Evolutionary conservation across 352 stramenopile genomes (phyloP).

Genomic region (Elongisporangium prolatum): DNA sequence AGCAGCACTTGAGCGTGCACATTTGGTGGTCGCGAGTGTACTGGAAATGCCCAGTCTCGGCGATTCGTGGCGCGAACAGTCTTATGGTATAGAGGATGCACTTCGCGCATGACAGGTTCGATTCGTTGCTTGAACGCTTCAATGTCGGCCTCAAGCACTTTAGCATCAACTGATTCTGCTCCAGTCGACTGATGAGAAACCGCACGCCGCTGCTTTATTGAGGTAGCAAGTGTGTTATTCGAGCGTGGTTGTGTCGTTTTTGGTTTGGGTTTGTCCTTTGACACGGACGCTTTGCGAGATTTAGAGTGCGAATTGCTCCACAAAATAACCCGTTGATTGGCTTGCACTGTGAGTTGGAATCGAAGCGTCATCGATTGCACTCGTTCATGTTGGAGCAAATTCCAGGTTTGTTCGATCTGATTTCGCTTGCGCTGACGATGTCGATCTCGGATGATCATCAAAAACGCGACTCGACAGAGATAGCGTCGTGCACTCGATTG

Average conservation of each 20-base stretch:
- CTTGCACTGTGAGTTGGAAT: conserved; percentile 9
- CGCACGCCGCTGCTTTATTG: neutral
- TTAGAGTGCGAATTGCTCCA: conserved; percentile 14
- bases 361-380: conserved; percentile 40
- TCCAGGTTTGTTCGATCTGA: conserved; percentile 38
- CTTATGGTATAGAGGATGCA: conserved; percentile 38
- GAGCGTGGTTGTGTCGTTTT: neutral
- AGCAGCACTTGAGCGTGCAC: conserved; percentile 39
- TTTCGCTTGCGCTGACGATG: conserved; percentile 21
- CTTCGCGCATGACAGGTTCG: conserved; percentile 8
- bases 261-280: neutral
- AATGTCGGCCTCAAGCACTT: neutral
- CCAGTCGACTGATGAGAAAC: neutral
- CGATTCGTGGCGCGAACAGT: conserved; percentile 47
- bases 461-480: conserved; percentile 27
- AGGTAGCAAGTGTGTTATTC: neutral
- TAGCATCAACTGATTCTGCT: neutral
- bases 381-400: conserved; percentile 27
- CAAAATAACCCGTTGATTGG: conserved; percentile 13
- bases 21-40: conserved; percentile 42
- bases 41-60: conserved; percentile 46
- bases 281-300: neutral
- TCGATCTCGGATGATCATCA: conserved; percentile 20
- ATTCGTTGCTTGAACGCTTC: conserved; percentile 4
- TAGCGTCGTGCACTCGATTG: conserved; percentile 36